Evolutionary conservation across 1,284 basidiomycete species (phyloP).

Genomic region (Ceratobasidium sp.): DNA sequence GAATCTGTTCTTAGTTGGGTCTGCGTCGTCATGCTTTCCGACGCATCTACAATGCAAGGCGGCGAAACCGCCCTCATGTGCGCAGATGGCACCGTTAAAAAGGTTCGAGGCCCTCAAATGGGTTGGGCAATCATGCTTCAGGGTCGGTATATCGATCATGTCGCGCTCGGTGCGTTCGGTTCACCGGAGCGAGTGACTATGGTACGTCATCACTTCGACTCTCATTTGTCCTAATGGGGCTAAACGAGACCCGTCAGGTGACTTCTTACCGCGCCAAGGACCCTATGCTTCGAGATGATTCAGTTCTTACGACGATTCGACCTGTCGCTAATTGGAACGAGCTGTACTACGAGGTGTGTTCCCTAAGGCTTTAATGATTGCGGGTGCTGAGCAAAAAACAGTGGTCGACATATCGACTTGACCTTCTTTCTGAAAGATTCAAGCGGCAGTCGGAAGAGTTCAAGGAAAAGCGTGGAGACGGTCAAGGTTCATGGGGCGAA

Average conservation of each 20-base stretch:
- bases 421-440: slow-evolving; percentile 50
- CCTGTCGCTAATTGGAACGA: slow-evolving; percentile 50
- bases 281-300: slow-evolving; percentile 50
- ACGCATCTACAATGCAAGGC: slow-evolving; percentile 51
- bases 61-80: slow-evolving; percentile 54
- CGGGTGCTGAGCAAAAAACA: too few species aligned
- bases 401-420: slow-evolving; percentile 50
- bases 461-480: slow-evolving; percentile 25
- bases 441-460: slow-evolving; percentile 26
- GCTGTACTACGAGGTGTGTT: slow-evolving; percentile 40
- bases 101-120: slow-evolving; percentile 53
- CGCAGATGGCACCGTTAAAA: slow-evolving; percentile 51
- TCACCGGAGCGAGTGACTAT: slow-evolving; percentile 54
- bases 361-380: too few species aligned
- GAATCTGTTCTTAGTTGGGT: slow-evolving; percentile 46
- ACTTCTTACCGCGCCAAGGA: slow-evolving; percentile 53
- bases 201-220: slow-evolving; percentile 6
- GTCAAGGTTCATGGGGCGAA: slow-evolving; percentile 2
- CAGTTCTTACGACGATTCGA: slow-evolving; percentile 52
- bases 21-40: slow-evolving; percentile 53
- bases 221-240: neutral
- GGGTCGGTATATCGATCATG: slow-evolving; percentile 53
- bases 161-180: slow-evolving; percentile 51
- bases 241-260: slow-evolving; percentile 45
- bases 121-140: slow-evolving; percentile 53